Evolutionary conservation across 371 early-diverging fungal species (phyloP), one percentile per base, ranked within the genome.

Genomic region (Parasitella parasitica): DNA sequence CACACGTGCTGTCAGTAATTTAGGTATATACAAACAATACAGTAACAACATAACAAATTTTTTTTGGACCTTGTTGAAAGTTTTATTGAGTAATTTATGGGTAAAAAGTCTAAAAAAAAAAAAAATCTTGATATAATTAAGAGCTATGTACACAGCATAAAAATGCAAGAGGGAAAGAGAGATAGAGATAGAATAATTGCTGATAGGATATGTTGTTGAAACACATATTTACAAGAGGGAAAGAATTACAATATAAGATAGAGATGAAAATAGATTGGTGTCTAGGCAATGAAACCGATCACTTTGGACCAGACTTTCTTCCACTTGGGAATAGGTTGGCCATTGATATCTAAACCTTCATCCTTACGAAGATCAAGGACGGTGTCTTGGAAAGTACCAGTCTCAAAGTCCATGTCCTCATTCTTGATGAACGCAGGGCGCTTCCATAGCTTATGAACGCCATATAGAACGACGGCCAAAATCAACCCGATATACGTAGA

Each of bases 401-500:
- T 74, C n/a, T 71, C 78, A 64, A 80, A 80, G 57, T 80, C 81
- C 78, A 80, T 80, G 4, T 80, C 81, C 3, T 11, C 20, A 6
- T 28, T 36, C 61, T 81, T 77, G 55, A 76, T 61, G 66, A 78
- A 73, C 2, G 65, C 54, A 41, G 69, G 73, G 7, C 78, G 74
- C 34, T 60, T 61, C 50, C 65, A 54, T 1, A 84, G 9, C 66
- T 86, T 89, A 67, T 87, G 84, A 6, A 75, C 77, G 22, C 79
- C 37, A 28, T 83, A 89, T 24, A 87, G 73, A 0, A 73, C 61
- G 12, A 85, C 32, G 60, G 84, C 83, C 54, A 87, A 70, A 18
- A 83, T 78, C 11, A 85, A 41, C 56, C 84, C 82, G 53, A 85
- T 78, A 55, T 87, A 86, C 28, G 78, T 73, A 12, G 81, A 80